Evolutionary conservation across 441 rosid species (phyloP), one percentile per base, ranked within the genome.

Genomic region (Manihot esculenta): DNA sequence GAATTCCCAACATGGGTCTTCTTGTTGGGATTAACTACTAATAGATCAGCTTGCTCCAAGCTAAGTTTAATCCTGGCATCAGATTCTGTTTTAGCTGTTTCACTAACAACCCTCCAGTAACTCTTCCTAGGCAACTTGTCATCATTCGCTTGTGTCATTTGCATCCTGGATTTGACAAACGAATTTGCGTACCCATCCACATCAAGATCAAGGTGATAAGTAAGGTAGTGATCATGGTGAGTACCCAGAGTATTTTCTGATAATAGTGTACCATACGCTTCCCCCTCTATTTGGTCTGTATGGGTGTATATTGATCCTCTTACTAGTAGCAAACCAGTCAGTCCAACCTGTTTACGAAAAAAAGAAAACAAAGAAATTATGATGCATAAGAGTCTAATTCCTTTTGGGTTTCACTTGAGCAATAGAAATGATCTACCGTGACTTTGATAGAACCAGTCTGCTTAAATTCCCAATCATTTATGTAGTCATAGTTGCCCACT

Each of bases 381-480:
- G 21, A 42, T 13, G 17, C 7, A 6, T 4, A 47, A 41, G 5
- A 35, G 11, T 45, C 54, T 9, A 47, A 2, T 35, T 35, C 7
- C 5, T 35, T 35, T 35, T 35, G 4, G 41, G 41, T 35, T 35
- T 30, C 35, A 35, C 3, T 35, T 35, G 41, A 35, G 41, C 41
- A 11, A 44, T 44, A 69, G 26, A 18, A 17, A 14, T 2, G 18
- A 41, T 10, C 10, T 73, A 84, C 88, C 80, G 71, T 83, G 72
- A 80, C 76, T 51, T 84, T 83, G 69, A 83, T 88, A 55, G 93
- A 83, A n/a, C 93, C 93, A 75, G 82, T 83, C 35, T 81, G 93
- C 81, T 81, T 85, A 67, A 85, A 87, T 61, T 90, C 91, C 84
- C 88, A 88, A 47, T 87, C 93, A 41, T 78, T 73, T 12, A 88